Evolutionary conservation across 441 rosid species (phyloP), one percentile per base, ranked within the genome.

Genomic region (Bruguiera hainesii): DNA sequence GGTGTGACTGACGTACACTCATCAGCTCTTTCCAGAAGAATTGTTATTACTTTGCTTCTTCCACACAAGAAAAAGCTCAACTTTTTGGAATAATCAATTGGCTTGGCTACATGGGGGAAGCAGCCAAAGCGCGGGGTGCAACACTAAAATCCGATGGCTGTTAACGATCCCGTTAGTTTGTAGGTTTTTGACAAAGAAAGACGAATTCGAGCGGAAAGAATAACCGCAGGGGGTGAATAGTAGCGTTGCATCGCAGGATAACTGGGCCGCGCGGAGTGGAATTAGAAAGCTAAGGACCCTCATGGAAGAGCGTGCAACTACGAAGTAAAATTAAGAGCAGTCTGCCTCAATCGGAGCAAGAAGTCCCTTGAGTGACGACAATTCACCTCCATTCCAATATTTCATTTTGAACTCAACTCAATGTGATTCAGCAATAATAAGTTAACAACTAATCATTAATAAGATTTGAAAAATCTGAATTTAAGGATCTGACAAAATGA

Each of bases 201-300:
- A 82, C 39, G 39, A 35, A 35, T 7, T 35, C 10, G 11, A 35
- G 39, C 39, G 39, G 39, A 7, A 2, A 37, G 46, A 8, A 37
- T 4, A 10, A 2, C 46, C 46, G 89, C 83, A 2, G 79, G 81
- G 67, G 53, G 26, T 35, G 25, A 71, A 75, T 30, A 35, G 57
- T 52, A 68, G 69, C 21, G 2, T 2, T 37, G 46, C 46, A 79
- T 74, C 75, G 84, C 79, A 52, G 35, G 57, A 75, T 71, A 77
- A 71, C 65, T 74, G 13, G 64, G 78, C 80, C 79, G 75, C 81
- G 73, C 71, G 66, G 75, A 66, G 18, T 46, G 60, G 74, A 77
- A 73, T 7, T 7, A 60, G 11, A 31, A 60, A 9, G 16, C 63
- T n/a, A 81, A 73, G 77, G 67, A 26, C 26, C 26, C 26, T 26